Evolutionary conservation across 2,329 filamentous ascomycete species (phyloP), one percentile per base, ranked within the genome.

Genomic region (Venturia asperata): DNA sequence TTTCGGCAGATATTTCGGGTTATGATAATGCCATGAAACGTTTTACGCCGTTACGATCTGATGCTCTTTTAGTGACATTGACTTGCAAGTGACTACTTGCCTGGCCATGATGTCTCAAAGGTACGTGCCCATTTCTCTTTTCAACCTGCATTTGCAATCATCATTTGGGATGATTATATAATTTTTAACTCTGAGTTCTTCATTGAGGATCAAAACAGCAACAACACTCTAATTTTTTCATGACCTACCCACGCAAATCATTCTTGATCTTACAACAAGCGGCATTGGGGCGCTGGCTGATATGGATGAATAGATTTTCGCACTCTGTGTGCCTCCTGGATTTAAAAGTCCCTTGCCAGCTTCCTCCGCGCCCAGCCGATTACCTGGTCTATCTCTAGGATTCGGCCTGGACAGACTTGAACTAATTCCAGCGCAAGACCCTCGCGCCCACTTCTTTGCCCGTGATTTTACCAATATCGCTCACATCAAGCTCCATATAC

Each of bases 151-250:
- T 15, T 13, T 37, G 39, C 39, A 52, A 65, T 56, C 61, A 19
- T 37, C 27, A 42, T 55, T 5, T 72, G 77, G 77, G 72, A 84
- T 82, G 85, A 87, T 87, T 82, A 87, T 76, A 77, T 37, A 68
- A 75, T 86, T 86, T 87, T 87, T 87, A 87, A 87, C 84, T 79
- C 84, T 79, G 80, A 86, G 76, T 72, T 76, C 74, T 74, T 74
- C 80, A 66, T 76, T 86, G 84, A 85, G 77, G 83, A 85, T 74
- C 70, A 82, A 80, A 82, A 78, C 79, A 70, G 80, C 81, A 85
- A 84, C 79, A 83, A 83, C 80, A 87, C 83, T 87, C 84, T 87
- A 87, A 87, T 87, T 87, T 87, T 87, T 87, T 86, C 76, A 83
- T 86, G 85, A 87, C 58, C 63, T 58, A 58, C 52, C 52, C 52